Evolutionary conservation across 352 stramenopile species (phyloP).

Genomic region (Phytophthora crassamura): DNA sequence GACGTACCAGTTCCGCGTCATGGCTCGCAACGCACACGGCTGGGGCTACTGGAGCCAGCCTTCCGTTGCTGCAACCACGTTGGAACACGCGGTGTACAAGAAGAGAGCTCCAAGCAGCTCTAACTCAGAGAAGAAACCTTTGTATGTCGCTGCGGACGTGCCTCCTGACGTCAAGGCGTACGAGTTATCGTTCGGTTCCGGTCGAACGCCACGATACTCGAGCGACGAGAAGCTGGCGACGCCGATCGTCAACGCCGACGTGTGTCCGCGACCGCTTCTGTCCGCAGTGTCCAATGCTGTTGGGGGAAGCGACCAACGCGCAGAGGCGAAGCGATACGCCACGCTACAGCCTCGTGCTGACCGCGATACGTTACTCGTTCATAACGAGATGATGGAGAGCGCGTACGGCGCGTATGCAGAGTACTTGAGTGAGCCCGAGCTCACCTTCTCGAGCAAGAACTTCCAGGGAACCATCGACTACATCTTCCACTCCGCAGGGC

Average conservation of each 20-base stretch:
- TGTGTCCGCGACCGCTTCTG: conserved; percentile 48
- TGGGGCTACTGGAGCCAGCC: conserved; percentile 78
- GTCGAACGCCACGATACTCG: conserved; percentile 68
- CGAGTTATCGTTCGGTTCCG: conserved; percentile 57
- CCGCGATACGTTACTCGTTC: conserved; percentile 58
- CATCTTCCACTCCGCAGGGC: conserved; percentile 78
- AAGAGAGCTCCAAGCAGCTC: conserved; percentile 1
- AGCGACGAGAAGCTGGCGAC: conserved; percentile 37
- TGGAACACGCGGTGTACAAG: conserved; percentile 27
- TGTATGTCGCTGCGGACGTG: conserved; percentile 47
- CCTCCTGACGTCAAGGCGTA: conserved; percentile 62
- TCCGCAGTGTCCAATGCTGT: conserved; percentile 9
- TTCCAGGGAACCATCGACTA: conserved; percentile 83
- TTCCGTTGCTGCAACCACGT: conserved; percentile 61
- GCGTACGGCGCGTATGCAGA: conserved; percentile 70
- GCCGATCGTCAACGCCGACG: conserved; percentile 39
- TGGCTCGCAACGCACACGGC: conserved; percentile 70
- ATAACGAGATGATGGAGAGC: conserved; percentile 74
- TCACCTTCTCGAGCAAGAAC: conserved; percentile 68
- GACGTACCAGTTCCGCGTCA: conserved; percentile 88
- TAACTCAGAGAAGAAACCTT: conserved; percentile 14
- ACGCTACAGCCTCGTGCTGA: conserved; percentile 50
- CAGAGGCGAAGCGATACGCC: conserved; percentile 39
- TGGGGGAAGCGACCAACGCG: conserved; percentile 12
- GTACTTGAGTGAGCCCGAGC: conserved; percentile 65